Evolutionary conservation across 257 asterid genomes (phyloP), one percentile per base, ranked within the genome.

Genomic region (Cinchona pubescens): DNA sequence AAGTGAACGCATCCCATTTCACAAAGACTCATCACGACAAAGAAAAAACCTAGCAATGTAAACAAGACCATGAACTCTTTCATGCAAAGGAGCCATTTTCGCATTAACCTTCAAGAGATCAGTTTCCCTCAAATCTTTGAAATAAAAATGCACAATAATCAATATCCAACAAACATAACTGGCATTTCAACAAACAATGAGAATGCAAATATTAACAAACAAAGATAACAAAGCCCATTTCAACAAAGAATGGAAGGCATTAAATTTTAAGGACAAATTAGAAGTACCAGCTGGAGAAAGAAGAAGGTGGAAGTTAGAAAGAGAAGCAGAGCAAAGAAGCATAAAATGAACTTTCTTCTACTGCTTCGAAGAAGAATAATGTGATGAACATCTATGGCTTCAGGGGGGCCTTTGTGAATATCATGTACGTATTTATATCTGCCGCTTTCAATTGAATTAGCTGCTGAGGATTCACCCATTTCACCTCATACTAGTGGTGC

Each of bases 311-410:
- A 35, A 78, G 79, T 84, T 16, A 77, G 66, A 4, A 60, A 71
- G 23, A 43, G 87, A 76, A 83, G 75, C 64, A 88, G 79, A 78
- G 82, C 74, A 40, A 67, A 84, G 46, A 79, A 37, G 79, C 82
- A 77, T 63, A 88, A 62, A 72, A 76, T 42, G 69, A 79, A 83
- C 80, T 81, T 78, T 16, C 62, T 75, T 68, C 71, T 61, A 61
- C 80, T 85, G 77, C 82, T 82, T 65, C 35, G 14, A 27, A 69
- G 75, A 67, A 88, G 74, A 37, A 82, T 62, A 78, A 94, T 81
- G 82, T 84, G 96, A 86, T 95, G 96, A 63, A 87, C 83, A 58
- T 89, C 94, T 25, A 92, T 86, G 85, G 90, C 87, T 76, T 87
- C 89, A 29, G 87, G 85, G 2, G 86, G 79, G 67, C 87, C 87